Percentiles rank a stretch among this genome's conserved stretches.
These are phyloP conservation scores for Neckera pumila DNA, from an alignment of 225 moss, liverwort and hornwort species.

Conservation along the genomic window DNA sequence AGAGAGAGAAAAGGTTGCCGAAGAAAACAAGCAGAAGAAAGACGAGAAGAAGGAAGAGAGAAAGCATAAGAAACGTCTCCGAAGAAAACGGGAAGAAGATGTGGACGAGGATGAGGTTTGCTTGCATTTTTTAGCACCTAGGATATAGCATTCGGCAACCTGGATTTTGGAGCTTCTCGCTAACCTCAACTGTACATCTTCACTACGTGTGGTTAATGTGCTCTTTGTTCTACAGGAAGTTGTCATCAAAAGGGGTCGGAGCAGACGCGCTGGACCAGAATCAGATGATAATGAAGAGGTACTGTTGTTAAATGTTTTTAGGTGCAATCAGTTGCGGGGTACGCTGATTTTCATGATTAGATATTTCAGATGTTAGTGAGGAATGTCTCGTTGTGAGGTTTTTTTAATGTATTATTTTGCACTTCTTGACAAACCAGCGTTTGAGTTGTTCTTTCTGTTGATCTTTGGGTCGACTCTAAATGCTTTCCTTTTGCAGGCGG, in stretches of 20 bases:
- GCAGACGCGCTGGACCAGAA: slow-evolving; percentile 34
- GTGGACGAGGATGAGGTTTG: slow-evolving; percentile 67
- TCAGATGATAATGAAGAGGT: slow-evolving; percentile 72
- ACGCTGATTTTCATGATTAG: background rate
- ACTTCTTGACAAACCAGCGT: background rate
- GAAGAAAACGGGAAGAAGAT: slow-evolving; percentile 63
- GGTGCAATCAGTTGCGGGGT: background rate
- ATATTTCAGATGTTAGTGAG: background rate
- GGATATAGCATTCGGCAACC: background rate
- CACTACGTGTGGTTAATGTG: background rate
- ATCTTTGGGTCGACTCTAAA: background rate
- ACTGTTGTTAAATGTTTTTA: background rate
- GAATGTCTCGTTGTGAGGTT: background rate
- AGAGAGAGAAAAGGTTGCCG: slow-evolving; percentile 4
- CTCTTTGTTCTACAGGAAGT: slow-evolving; percentile 26
- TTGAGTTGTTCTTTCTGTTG: background rate
- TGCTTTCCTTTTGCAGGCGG: slow-evolving; percentile 22
- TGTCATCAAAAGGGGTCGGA: slow-evolving; percentile 53
- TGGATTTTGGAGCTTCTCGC: background rate
- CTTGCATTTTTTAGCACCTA: background rate
- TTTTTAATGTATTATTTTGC: background rate
- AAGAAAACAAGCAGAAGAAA: slow-evolving; percentile 25
- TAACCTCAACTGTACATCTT: background rate
- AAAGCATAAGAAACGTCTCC: slow-evolving; percentile 48
- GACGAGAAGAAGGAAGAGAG: slow-evolving; percentile 34